These are phyloP conservation scores for Pyrenophora seminiperda DNA, from an alignment of 2,329 filamentous ascomycete genomes.

Conservation along the genomic window DNA sequence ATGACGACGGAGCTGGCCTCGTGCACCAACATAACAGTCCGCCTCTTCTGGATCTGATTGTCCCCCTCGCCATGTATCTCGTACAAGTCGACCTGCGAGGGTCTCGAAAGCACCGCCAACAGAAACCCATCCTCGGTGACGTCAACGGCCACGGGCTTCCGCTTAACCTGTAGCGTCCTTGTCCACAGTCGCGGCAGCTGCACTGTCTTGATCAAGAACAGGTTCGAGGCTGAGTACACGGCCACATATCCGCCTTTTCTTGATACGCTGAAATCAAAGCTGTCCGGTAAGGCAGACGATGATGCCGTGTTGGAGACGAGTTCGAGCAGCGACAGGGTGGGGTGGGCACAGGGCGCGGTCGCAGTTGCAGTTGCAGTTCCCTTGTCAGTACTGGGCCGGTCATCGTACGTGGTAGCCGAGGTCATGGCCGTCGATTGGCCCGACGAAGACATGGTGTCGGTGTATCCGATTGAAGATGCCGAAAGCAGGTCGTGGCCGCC, in stretches of 20 bases:
- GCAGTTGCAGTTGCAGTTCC: constrained; percentile 27
- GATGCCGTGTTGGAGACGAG: constrained; percentile 48
- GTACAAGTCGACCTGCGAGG: constrained; percentile 87
- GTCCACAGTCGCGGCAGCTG: constrained; percentile 46
- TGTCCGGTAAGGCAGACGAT: constrained; percentile 46
- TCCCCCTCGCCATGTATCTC: constrained; percentile 58
- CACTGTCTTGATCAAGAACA: constrained; percentile 47
- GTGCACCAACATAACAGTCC: constrained; percentile 78
- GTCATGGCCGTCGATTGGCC: constrained; percentile 44
- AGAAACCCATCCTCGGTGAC: constrained; percentile 78
- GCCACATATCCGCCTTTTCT: constrained; percentile 45
- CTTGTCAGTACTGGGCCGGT: constrained; percentile 24
- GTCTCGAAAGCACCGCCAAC: constrained; percentile 78
- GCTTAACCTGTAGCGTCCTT: constrained; percentile 44
- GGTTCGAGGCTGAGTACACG: constrained; percentile 45
- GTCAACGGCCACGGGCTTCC: constrained; percentile 64
- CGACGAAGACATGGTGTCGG: constrained; percentile 37
- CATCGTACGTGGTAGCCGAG: constrained; percentile 39
- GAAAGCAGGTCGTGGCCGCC: constrained; percentile 36
- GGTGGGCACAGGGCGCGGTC: constrained; percentile 36
- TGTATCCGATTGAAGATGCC: constrained; percentile 37
- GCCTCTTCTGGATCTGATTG: constrained; percentile 67
- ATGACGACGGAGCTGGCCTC: constrained; percentile 77
- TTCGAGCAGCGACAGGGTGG: constrained; percentile 43
- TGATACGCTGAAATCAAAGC: constrained; percentile 47